phyloP scores from a whole-genome alignment of 768 basidiomycete genomes.

The Mycena crocata region DNA sequence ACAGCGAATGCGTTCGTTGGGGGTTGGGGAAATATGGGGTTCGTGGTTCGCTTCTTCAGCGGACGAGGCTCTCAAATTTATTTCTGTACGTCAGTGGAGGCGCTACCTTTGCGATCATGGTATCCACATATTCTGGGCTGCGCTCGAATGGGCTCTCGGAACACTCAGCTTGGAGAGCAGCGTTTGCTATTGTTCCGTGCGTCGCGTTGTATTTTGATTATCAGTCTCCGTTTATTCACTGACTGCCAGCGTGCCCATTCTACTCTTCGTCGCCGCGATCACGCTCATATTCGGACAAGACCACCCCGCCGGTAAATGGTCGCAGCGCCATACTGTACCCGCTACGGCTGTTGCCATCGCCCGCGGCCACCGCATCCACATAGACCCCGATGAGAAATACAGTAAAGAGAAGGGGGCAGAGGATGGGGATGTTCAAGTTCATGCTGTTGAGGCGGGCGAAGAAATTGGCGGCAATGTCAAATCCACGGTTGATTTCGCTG shows the following conservation, averaged over 20 bases:
- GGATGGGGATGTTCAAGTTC: slow-evolving; percentile 35
- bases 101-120: slow-evolving; percentile 69
- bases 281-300: slow-evolving; percentile 62
- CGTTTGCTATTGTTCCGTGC: slow-evolving; percentile 59
- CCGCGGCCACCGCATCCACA: slow-evolving; percentile 34
- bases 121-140: slow-evolving; percentile 58
- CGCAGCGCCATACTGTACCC: slow-evolving; percentile 54
- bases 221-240: neutral
- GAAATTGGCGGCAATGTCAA: slow-evolving; percentile 21
- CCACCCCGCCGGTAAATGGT: slow-evolving; percentile 67
- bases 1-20: slow-evolving; percentile 66
- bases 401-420: slow-evolving; percentile 44
- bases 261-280: slow-evolving; percentile 55
- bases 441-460: slow-evolving; percentile 31
- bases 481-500: slow-evolving; percentile 55
- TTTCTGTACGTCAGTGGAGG: slow-evolving; percentile 48
- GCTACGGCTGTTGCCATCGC: slow-evolving; percentile 38
- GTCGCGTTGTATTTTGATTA: neutral
- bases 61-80: neutral
- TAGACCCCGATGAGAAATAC: slow-evolving; percentile 39
- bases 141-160: slow-evolving; percentile 48
- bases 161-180: slow-evolving; percentile 63
- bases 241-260: slow-evolving; percentile 54
- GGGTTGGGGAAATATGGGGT: slow-evolving; percentile 65
- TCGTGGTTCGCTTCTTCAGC: slow-evolving; percentile 10